A percentile compares a stretch with the other conserved stretches of the same genome.
Evolutionary conservation across 1,284 basidiomycete species (phyloP).

Genomic region (Puccinia novopanici): DNA sequence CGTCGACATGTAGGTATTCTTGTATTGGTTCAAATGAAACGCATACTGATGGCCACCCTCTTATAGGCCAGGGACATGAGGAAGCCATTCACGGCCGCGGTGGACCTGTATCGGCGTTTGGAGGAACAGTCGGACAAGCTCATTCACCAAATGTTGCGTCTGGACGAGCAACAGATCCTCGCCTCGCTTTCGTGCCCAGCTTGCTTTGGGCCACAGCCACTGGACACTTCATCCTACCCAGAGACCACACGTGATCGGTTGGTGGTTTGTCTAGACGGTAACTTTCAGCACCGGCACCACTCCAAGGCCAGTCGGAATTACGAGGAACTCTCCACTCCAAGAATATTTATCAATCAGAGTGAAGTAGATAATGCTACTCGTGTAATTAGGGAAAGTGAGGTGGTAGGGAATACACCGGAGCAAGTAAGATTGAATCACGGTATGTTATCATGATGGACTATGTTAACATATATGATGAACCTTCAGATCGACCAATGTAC

Average conservation of each 20-base stretch:
- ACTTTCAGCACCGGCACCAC: conserved; percentile 40
- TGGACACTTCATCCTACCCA: not conserved
- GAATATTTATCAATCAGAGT: not conserved
- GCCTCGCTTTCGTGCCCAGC: not conserved
- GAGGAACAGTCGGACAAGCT: not conserved
- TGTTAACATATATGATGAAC: not conserved
- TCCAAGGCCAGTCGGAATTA: conserved; percentile 18
- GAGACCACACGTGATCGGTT: not conserved
- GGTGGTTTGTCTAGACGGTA: conserved; percentile 22
- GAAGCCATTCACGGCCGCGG: not conserved
- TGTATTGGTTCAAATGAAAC: not conserved
- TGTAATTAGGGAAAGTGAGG: not conserved
- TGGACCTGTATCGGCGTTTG: not conserved
- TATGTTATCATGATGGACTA: not conserved
- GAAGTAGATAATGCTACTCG: not conserved
- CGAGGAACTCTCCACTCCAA: not conserved
- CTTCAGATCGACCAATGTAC: conserved; percentile 6
- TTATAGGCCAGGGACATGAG: not conserved
- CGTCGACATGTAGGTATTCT: not conserved
- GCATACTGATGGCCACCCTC: not conserved
- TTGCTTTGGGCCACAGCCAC: conserved; percentile 3
- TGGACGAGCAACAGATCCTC: not conserved
- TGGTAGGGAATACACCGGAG: not conserved
- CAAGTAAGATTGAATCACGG: not conserved
- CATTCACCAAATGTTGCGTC: not conserved